These are phyloP conservation scores for Ganoderma multipileum DNA, from an alignment of 1,284 basidiomycete species.

Conservation along the genomic window DNA sequence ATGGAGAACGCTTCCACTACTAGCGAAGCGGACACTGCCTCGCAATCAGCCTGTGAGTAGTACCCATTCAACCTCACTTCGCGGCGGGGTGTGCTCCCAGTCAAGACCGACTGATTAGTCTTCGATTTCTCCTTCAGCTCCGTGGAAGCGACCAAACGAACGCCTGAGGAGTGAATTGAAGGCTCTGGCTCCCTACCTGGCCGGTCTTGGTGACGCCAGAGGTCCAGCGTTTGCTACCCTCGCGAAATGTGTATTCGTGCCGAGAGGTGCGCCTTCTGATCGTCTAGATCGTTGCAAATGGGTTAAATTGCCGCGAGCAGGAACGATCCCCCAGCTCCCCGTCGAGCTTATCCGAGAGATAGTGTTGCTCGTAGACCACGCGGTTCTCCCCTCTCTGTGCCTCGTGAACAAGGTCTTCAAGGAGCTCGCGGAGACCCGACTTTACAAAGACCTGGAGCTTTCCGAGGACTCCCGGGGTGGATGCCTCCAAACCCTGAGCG, in stretches of 20 bases:
- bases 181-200: neutral
- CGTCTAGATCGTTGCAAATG: neutral
- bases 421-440: neutral
- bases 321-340: neutral
- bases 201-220: neutral
- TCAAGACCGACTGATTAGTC: neutral
- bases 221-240: neutral
- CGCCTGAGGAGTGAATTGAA: neutral
- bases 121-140: neutral
- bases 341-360: slow-evolving; percentile 1
- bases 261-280: neutral
- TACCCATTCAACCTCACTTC: neutral
- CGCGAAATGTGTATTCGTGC: neutral
- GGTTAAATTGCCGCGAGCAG: neutral
- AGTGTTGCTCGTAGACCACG: neutral
- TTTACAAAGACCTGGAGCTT: neutral
- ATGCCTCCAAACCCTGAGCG: neutral
- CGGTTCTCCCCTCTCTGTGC: neutral
- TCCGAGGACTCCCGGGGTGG: neutral
- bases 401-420: slow-evolving; percentile 1
- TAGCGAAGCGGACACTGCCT: neutral
- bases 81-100: neutral
- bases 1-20: neutral
- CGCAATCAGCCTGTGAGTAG: neutral
- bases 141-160: neutral